Base-by-base conservation (phyloP, 371 early-diverging fungal species). In the Rhizopus arrhizus region DNA sequence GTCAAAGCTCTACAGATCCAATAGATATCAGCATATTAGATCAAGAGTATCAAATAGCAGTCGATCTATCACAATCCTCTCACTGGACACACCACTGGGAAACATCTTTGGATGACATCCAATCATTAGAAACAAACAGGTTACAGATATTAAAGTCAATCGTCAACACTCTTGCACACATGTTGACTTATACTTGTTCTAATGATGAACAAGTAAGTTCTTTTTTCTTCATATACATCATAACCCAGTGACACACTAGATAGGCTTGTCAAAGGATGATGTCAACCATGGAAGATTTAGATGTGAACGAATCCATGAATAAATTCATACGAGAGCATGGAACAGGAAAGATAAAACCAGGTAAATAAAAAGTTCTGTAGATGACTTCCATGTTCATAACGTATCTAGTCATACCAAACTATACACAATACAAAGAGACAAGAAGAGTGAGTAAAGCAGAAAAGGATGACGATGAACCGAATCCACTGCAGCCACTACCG, bases 81-180 rank as follows among this genome's bases (percentile, higher is more conserved):
- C n/a, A 31, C 34, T 62, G 62, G 62, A 51, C 50, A 49, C 29
- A 62, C 2, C 43, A 62, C 11, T 62, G 62, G 62, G 49, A 43
- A 2, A 56, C 50, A 7, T 55, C 62, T 15, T 62, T 56, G 11
- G 55, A 56, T 33, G 50, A 56, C 10, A 53, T 62, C 29, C 43
- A 62, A 15, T 49, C 48, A 22, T 13, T 56, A 10, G 62, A 62
- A 35, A n/a, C 28, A 7, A 33, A 62, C 7, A 45, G 62, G 5
- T 11, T 62, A 28, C 43, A 56, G 1, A 50, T 56, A 43, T 9
- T 62, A 3, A 62, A 51, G 56, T 56, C 56, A 34, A 42, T 62
- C 5, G 35, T 55, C 9, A 56, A 50, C 22, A 62, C 56, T 45
- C 42, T 49, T 13, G 41, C 41, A 11, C 31, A 31, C 22, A 49